Base-by-base conservation (phyloP, 495 filamentous ascomycete species). In the Pseudevernia furfuracea region DNA sequence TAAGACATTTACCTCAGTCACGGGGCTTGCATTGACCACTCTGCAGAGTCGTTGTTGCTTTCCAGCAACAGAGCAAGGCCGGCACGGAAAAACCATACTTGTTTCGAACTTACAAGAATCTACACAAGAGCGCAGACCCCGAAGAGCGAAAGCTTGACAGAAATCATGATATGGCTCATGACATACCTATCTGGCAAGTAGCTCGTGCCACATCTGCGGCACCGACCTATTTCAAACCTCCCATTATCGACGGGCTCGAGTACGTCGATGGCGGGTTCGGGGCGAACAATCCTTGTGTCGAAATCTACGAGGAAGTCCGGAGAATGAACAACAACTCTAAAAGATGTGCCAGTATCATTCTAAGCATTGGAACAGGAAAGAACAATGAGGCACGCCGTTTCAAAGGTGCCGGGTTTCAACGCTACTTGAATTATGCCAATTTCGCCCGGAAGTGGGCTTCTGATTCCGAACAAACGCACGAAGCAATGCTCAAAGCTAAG, bases 141-240 rank as follows among this genome's bases (percentile, higher is more conserved):
- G 3, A 32, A 19, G 39, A 53, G 4, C 21, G 15, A 14, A n/a
- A 17, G 19, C 39, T 38, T n/a, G 36, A 55, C 71, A 73, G 79
- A 30, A 66, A 67, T 60, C 52, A 61, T 52, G 43, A 57, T 19
- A 60, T 52, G 23, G 49, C 67, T 36, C 48, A 77, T 58, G 62
- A 70, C 25, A 64, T 80, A 19, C 69, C 71, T 1, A 79, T 84
- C 49, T 83, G 80, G 79, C 57, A 80, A 67, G 79, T 82, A 0
- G 81, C 81, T 0, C 73, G 81, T 12, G 81, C 81, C 3, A 83
- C 81, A 4, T 80, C 76, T 8, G 81, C 81, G 1, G 81, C 81
- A 4, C 78, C 81, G 0, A 75, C 79, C 41, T 83, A 78, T 67
- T 83, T 84, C 69, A 73, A 80, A 46, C 64, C 74, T 0, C 64